Conservation (phyloP, 306 rosid genomes). For the Medicago ruthenica region DNA sequence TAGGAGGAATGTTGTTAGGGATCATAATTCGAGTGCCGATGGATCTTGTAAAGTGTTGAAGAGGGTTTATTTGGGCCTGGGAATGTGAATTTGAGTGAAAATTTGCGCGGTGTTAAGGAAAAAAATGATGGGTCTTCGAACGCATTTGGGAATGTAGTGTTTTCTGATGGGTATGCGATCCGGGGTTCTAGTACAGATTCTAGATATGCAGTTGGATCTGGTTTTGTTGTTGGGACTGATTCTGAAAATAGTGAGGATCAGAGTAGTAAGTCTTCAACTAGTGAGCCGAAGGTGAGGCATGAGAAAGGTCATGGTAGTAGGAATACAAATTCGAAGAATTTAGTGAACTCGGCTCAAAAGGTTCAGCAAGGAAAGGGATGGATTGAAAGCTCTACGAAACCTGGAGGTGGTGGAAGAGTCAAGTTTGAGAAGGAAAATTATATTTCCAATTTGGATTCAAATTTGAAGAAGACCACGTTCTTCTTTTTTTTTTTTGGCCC, state of each 20-base stretch:
- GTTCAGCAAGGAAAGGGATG: conserved; percentile 61
- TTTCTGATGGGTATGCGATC: no score
- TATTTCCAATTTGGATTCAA: conserved; percentile 86
- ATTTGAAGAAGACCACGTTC: no score
- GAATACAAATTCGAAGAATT: conserved; percentile 52
- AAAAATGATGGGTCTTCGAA: conserved; percentile 62
- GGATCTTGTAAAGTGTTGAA: conserved; percentile 68
- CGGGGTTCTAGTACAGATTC: no score
- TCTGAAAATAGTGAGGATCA: no score
- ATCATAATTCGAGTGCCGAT: conserved; percentile 48
- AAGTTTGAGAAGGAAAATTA: no score
- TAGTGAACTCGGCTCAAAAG: conserved; percentile 52
- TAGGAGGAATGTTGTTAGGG: conserved; percentile 53
- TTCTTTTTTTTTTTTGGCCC: no score
- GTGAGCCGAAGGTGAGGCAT: conserved; percentile 65
- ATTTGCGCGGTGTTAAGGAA: conserved; percentile 56
- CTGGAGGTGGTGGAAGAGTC: conserved; percentile 76
- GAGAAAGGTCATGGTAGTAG: conserved; percentile 58
- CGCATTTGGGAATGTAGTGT: conserved; percentile 53
- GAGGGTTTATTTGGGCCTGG: conserved; percentile 61
- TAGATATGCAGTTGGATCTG: no score
- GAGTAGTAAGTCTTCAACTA: conserved; percentile 87
- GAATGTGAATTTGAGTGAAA: conserved; percentile 50
- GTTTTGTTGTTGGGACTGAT: no score
- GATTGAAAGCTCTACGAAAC: conserved; percentile 69